These are phyloP conservation scores for Salix purpurea DNA, from an alignment of 345 rosid genomes.

Conservation along the genomic window DNA sequence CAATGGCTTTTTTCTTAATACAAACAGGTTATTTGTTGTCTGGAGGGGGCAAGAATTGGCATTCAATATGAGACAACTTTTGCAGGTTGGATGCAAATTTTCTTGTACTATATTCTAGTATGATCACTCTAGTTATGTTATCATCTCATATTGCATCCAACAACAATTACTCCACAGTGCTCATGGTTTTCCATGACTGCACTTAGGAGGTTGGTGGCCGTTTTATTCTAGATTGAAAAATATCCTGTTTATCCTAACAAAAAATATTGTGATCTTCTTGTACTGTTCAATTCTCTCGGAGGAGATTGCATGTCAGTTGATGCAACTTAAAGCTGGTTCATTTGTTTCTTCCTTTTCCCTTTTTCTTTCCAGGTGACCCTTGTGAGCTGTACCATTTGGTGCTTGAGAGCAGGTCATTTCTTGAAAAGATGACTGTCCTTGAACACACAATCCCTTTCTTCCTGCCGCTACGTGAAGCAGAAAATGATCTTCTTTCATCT, in stretches of 20 bases:
- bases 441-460: constrained; percentile 97
- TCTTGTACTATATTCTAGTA: not conserved
- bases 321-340: constrained; percentile 14
- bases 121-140: not conserved
- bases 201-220: not conserved
- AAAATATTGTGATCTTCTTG: not conserved
- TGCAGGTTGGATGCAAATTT: constrained; percentile 56
- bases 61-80: constrained; percentile 83
- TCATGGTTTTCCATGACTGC: not conserved
- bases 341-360: not conserved
- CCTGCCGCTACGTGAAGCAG: constrained; percentile 81
- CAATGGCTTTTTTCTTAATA: not conserved
- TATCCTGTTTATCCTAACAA: not conserved
- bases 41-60: constrained; percentile 92
- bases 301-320: not conserved
- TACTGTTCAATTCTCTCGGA: not conserved
- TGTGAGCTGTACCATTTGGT: constrained; percentile 82
- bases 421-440: constrained; percentile 86
- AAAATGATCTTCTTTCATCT: constrained; percentile 78
- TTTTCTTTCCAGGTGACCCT: constrained; percentile 57
- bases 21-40: constrained; percentile 72
- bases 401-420: constrained; percentile 90
- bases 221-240: not conserved
- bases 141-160: not conserved
- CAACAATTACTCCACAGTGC: not conserved